Evolutionary conservation across 2,329 filamentous ascomycete species (phyloP).

Genomic region (Achaetomium macrosporum): DNA sequence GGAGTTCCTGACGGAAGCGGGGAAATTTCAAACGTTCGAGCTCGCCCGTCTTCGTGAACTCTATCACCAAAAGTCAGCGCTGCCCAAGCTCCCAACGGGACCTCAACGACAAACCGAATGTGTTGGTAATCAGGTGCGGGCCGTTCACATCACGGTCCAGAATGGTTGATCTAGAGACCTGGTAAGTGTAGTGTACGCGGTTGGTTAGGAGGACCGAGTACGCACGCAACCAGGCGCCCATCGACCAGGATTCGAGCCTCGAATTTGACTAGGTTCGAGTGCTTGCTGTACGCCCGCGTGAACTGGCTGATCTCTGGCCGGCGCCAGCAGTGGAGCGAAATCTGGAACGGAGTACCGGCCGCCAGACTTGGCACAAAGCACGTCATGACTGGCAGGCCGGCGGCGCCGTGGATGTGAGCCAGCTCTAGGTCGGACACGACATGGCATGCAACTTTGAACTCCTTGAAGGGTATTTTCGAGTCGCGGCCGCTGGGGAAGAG

Average conservation of each 20-base stretch:
- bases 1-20: conserved; percentile 60
- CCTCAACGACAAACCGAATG: conserved; percentile 33
- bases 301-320: conserved; percentile 53
- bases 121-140: conserved; percentile 44
- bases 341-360: conserved; percentile 54
- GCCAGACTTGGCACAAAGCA: conserved; percentile 64
- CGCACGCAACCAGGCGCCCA: conserved; percentile 55
- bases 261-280: conserved; percentile 52
- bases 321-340: conserved; percentile 72
- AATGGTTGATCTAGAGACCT: conserved; percentile 44
- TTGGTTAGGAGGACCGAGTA: neutral
- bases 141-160: conserved; percentile 47
- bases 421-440: conserved; percentile 55
- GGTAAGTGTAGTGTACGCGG: conserved; percentile 5
- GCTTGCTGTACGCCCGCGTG: conserved; percentile 50
- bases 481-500: conserved; percentile 59
- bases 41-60: conserved; percentile 51
- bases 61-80: conserved; percentile 20
- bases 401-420: conserved; percentile 42
- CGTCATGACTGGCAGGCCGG: conserved; percentile 59
- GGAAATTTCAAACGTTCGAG: conserved; percentile 65
- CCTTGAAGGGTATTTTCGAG: conserved; percentile 65
- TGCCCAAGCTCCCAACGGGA: neutral
- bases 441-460: conserved; percentile 76
- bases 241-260: conserved; percentile 65